phyloP scores from a whole-genome alignment of 495 filamentous ascomycete genomes.

The Cercophora samala region DNA sequence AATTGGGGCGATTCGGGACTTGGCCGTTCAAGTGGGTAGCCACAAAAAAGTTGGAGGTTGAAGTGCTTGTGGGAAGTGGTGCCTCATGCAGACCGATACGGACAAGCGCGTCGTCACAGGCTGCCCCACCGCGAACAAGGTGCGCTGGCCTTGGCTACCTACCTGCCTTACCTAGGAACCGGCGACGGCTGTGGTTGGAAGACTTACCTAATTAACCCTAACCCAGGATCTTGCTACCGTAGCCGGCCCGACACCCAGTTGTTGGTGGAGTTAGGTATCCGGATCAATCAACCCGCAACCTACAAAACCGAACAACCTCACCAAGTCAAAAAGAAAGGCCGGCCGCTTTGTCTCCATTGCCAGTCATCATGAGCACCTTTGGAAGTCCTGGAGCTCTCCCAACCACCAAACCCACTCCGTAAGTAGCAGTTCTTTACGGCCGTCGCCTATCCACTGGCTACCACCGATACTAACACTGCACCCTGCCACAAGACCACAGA shows the following conservation, averaged over 20 bases:
- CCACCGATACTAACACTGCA: constrained; percentile 12
- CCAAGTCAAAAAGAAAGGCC: too few relatives aligned
- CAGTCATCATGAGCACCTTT: constrained; percentile 55
- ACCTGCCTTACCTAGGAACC: too few relatives aligned
- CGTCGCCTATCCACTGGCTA: background rate
- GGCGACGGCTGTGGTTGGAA: too few relatives aligned
- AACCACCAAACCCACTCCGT: constrained; percentile 75
- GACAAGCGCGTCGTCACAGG: background rate
- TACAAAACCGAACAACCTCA: too few relatives aligned
- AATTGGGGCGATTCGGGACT: constrained; percentile 28
- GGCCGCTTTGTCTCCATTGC: background rate
- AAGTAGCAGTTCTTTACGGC: constrained; percentile 36
- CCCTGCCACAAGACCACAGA: constrained; percentile 64
- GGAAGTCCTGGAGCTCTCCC: constrained; percentile 73
- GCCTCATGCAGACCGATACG: background rate
- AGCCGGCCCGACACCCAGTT: background rate
- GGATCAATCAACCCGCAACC: background rate
- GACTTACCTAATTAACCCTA: too few relatives aligned
- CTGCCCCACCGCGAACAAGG: background rate
- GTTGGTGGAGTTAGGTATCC: too few relatives aligned
- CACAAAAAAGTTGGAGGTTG: background rate
- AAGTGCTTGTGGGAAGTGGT: background rate
- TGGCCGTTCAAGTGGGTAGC: constrained; percentile 19
- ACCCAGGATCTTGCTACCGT: too few relatives aligned
- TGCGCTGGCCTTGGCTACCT: background rate